phyloP scores from a whole-genome alignment of 257 asterid genomes.

The Ilex aquifolium region DNA sequence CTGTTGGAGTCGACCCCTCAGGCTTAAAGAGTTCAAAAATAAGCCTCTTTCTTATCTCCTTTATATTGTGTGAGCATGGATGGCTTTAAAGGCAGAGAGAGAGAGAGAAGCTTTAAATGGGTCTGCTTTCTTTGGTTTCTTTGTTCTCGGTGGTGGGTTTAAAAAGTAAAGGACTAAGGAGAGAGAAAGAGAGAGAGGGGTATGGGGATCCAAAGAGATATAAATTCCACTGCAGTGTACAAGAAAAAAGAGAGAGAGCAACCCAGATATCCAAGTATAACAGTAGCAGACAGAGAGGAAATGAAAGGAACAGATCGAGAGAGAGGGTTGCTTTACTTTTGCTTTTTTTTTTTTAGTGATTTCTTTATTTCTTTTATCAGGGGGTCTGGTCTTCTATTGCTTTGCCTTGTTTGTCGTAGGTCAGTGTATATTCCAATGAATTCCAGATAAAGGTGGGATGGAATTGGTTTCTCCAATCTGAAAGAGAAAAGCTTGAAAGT shows the following conservation, averaged over 20 bases:
- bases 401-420: slow-evolving; percentile 24
- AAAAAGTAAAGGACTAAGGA: slow-evolving; percentile 4
- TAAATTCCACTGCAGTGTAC: slow-evolving; percentile 22
- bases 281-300: no score
- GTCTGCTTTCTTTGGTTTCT: background rate
- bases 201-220: slow-evolving; percentile 13
- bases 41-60: no score
- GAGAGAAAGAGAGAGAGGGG: background rate
- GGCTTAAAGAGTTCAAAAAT: no score
- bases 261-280: slow-evolving; percentile 22
- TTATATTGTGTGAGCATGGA: no score
- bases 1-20: no score
- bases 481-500: slow-evolving; percentile 11
- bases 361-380: no score
- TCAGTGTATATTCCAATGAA: slow-evolving; percentile 31
- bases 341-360: no score
- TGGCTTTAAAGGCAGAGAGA: no score
- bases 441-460: slow-evolving; percentile 4
- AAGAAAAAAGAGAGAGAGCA: slow-evolving; percentile 10
- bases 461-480: slow-evolving; percentile 15
- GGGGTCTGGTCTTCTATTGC: slow-evolving; percentile 2
- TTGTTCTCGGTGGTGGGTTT: background rate
- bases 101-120: background rate
- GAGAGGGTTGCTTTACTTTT: no score
- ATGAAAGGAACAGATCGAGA: no score